Evolutionary conservation across 2,329 filamentous ascomycete genomes (phyloP).

Genomic region (Talaromyces sp.): DNA sequence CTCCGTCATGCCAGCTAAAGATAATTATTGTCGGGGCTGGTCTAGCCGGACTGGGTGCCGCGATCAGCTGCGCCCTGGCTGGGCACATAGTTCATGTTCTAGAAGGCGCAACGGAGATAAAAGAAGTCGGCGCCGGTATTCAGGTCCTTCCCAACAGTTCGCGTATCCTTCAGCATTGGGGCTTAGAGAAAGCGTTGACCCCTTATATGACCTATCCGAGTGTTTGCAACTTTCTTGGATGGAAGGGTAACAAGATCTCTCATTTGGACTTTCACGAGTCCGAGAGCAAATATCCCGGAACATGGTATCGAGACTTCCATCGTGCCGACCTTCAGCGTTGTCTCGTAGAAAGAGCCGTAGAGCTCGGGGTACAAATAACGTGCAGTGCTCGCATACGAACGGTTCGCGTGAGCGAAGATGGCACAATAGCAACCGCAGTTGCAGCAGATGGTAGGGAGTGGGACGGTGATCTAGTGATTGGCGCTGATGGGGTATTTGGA

Average conservation of each 20-base stretch:
- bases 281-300: constrained; percentile 26
- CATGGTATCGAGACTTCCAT: constrained; percentile 46
- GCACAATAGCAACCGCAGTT: constrained; percentile 38
- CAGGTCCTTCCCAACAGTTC: constrained; percentile 31
- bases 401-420: constrained; percentile 35
- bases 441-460: constrained; percentile 23
- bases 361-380: constrained; percentile 35
- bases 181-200: constrained; percentile 32
- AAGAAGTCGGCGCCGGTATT: constrained; percentile 34
- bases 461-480: neutral
- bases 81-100: constrained; percentile 41
- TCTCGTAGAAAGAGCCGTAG: constrained; percentile 1
- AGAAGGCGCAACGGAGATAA: constrained; percentile 37
- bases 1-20: constrained; percentile 16
- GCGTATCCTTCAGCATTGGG: constrained; percentile 27
- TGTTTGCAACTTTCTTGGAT: constrained; percentile 37
- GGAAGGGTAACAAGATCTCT: constrained; percentile 28
- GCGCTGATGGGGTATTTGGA: neutral
- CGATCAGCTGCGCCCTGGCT: constrained; percentile 35
- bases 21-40: constrained; percentile 40
- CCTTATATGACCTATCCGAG: constrained; percentile 20
- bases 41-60: constrained; percentile 45
- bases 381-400: constrained; percentile 45
- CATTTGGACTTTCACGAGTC: constrained; percentile 37
- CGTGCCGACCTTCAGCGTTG: constrained; percentile 46